Base-by-base conservation (phyloP, 2,329 filamentous ascomycete species). In the Pestalotiopsis sp. region DNA sequence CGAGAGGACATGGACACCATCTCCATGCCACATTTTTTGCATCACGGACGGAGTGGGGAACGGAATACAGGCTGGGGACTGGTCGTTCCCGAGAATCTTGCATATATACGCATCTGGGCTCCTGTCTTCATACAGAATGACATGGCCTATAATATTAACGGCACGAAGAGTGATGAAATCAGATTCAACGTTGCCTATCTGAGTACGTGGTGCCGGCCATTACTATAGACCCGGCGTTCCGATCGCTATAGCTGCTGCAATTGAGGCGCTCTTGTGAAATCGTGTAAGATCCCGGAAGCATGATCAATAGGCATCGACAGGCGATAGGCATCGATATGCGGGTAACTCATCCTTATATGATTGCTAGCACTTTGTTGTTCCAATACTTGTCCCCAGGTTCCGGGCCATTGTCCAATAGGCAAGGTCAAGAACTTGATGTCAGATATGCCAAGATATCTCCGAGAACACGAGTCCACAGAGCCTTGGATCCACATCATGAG, bases 21-120 rank as follows among this genome's bases (percentile, higher is more conserved):
- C 27, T 14, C 38, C 62, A 38, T 49, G 39, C 38, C 27, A 65
- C 61, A 63, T 59, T 45, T 45, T 31, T n/a, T 67, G 65, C 65
- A 67, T 67, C 65, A 61, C 58, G 52, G 58, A 61, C 52, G 45
- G 63, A 56, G 45, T 65, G 20, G 41, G 63, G 39, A 49, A 27
- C 23, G 45, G 63, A 45, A 49, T 56, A 45, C 63, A 49, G 63
- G 49, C 20, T 56, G 41, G 41, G 25, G 63, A n/a, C 31, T 58
- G n/a, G 27, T 67, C 65, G 23, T 36, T 61, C 49, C 64, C 27
- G 31, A 45, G 36, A 56, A 52, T 45, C 65, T 61, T 67, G 65
- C 65, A 67, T 67, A 67, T 61, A 67, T 45, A 67, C 38, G 58
- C 56, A 41, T 39, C 27, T 27, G 31, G 49, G 20, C 27, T 31